Evolutionary conservation across 345 rosid species (phyloP), one percentile per base, ranked within the genome.

Genomic region (Crucihimalaya himalaica): DNA sequence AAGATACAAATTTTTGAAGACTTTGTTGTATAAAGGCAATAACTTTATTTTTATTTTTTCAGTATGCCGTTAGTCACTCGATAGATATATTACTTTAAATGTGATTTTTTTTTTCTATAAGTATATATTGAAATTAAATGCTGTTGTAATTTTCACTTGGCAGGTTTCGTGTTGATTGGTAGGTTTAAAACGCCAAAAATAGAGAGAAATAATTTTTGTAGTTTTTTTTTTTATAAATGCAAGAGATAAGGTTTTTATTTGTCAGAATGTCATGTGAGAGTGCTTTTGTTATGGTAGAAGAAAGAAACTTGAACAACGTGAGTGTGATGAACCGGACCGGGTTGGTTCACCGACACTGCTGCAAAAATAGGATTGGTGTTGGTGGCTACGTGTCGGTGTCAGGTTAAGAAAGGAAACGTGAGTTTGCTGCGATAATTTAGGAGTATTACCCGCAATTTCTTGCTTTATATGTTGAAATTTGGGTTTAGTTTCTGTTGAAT

Each of bases 321-420:
- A 27, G 13, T 50, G 31, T 48, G 21, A 14, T 27, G 11, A 59
- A 71, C 58, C 48, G 55, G 29, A 45, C 34, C 68, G 62, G 63
- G 8, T 40, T 16, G 52, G 53, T 42, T 52, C 76, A 72, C 70
- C 76, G 76, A 72, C 76, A 72, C 54, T 63, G 13, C 20, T 47
- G 16, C 19, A 23, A 12, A 39, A 37, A 27, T 51, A 20, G 12
- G 34, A 35, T 48, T 58, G 18, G 19, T 8, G 31, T 21, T 51
- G 19, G n/a, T 51, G 12, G 23, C 6, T 21, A 72, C 62, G 45
- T 72, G 53, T 72, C 68, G 52, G 32, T 13, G 5, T 27, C 42
- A 54, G 62, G 69, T 72, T 62, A 39, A 40, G 62, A 45, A 50
- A 37, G 8, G 27, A 34, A 69, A 72, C 25, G 45, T 72, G 62